Conservation (phyloP, 495 filamentous ascomycete species). For the Hyaloscypha bicolor region DNA sequence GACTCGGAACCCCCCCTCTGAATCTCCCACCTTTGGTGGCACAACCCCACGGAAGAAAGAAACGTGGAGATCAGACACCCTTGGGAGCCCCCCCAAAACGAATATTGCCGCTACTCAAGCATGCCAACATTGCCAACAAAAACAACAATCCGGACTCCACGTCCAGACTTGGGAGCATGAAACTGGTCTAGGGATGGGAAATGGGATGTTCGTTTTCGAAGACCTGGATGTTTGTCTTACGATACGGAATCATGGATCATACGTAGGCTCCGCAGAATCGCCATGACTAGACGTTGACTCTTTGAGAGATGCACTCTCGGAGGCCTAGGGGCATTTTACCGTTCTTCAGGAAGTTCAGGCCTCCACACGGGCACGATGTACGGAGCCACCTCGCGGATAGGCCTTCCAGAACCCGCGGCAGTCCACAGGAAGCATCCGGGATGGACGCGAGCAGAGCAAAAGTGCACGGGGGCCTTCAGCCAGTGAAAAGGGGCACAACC, state of each 20-base stretch:
- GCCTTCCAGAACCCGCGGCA: not conserved
- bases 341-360: not conserved
- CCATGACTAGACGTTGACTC: conserved; percentile 1
- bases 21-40: not conserved
- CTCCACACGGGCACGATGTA: not conserved
- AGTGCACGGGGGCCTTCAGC: not conserved
- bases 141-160: not conserved
- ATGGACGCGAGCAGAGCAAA: not conserved
- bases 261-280: conserved; percentile 4
- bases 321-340: not conserved
- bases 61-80: not conserved
- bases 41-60: not conserved
- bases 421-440: not conserved
- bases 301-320: not conserved
- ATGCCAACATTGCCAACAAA: not conserved
- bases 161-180: not conserved
- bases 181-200: conserved; percentile 1
- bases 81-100: not conserved
- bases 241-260: not conserved
- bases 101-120: not conserved
- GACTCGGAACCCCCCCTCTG: too few relatives aligned
- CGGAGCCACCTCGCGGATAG: not conserved
- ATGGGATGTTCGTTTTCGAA: not conserved
- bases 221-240: not conserved
- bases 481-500: not conserved